These are phyloP conservation scores for Leishmania tarentolae DNA, from an alignment of 208 protist genomes.

Conservation along the genomic window DNA sequence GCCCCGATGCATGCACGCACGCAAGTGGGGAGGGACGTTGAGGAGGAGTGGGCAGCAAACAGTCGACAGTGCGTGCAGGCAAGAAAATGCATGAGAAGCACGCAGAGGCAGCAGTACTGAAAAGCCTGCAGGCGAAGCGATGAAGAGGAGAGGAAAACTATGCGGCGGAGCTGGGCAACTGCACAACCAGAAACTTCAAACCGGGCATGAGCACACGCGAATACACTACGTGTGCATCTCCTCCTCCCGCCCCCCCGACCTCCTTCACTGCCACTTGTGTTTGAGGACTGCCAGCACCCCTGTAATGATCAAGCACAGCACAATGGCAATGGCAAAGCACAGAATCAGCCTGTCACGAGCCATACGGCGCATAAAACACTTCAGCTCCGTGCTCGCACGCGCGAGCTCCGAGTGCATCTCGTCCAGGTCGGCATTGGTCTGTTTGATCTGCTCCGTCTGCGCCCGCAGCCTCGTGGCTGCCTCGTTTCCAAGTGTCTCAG, in stretches of 20 bases:
- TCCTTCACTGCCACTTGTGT: conserved; percentile 32
- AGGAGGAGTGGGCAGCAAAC: neutral
- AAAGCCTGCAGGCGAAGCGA: neutral
- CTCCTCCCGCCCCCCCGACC: neutral
- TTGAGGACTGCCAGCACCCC: conserved; percentile 60
- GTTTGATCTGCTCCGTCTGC: conserved; percentile 81
- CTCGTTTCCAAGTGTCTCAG: conserved; percentile 64
- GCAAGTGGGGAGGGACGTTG: neutral
- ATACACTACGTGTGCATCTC: neutral
- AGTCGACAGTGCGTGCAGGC: neutral
- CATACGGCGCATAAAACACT: conserved; percentile 82
- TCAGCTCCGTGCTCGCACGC: conserved; percentile 44
- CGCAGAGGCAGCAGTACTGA: neutral
- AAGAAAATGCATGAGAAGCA: neutral
- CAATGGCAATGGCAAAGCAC: conserved; percentile 73
- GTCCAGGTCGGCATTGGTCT: conserved; percentile 60
- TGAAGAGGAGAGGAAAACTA: neutral
- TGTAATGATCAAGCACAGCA: conserved; percentile 81
- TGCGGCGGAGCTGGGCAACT: neutral
- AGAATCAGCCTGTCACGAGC: conserved; percentile 85
- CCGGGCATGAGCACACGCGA: neutral
- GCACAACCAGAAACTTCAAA: neutral
- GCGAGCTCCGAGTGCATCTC: conserved; percentile 51
- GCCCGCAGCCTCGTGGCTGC: conserved; percentile 56
- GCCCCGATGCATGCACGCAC: neutral